These are phyloP conservation scores for Raphanus hybrid DNA, from an alignment of 441 rosid species.

Conservation along the genomic window DNA sequence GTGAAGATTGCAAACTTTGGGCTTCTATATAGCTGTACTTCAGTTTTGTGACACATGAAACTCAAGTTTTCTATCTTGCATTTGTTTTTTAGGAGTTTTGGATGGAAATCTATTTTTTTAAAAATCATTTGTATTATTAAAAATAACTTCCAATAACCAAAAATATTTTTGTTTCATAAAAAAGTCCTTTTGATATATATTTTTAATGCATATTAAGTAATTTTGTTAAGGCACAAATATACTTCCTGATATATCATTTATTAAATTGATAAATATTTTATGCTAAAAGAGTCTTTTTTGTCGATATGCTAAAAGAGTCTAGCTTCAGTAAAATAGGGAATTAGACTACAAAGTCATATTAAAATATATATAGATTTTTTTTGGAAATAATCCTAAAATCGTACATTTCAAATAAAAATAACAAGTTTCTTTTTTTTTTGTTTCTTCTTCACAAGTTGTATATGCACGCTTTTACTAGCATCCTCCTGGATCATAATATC, in stretches of 20 bases:
- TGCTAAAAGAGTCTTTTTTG: background rate
- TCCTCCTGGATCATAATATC: background rate
- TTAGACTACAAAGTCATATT: background rate
- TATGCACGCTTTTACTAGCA: background rate
- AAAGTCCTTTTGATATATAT: background rate
- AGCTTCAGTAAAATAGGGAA: background rate
- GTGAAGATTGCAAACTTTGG: background rate
- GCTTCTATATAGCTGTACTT: background rate
- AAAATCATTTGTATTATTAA: background rate
- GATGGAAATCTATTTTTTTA: background rate
- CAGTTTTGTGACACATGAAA: background rate
- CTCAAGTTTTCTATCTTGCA: background rate
- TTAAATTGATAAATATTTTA: background rate
- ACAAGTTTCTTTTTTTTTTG: too few relatives aligned
- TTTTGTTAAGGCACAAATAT: too few relatives aligned
- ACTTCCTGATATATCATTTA: background rate
- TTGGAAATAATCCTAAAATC: too few relatives aligned
- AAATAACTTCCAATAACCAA: too few relatives aligned
- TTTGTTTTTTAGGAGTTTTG: background rate
- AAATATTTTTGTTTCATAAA: background rate
- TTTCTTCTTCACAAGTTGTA: background rate
- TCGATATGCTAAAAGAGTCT: background rate
- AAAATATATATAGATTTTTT: too few relatives aligned
- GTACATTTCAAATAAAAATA: too few relatives aligned
- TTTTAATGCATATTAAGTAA: background rate